Percentiles rank a stretch among this genome's conserved stretches.
Conservation (phyloP, 2,329 filamentous ascomycete species). For the Fusarium liriodendri region DNA sequence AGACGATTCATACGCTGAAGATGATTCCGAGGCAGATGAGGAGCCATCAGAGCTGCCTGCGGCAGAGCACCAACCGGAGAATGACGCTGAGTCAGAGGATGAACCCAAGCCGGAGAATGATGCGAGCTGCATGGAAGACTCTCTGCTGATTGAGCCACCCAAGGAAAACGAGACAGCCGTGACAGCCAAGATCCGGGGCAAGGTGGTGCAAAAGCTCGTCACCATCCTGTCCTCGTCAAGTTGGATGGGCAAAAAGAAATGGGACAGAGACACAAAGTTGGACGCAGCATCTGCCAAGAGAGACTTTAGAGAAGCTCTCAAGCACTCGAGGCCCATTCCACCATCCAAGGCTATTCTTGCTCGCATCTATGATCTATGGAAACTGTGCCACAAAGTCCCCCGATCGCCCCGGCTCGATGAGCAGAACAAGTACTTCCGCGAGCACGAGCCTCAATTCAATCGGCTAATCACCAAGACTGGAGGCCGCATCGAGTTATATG, state of each 20-base stretch:
- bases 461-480: conserved; percentile 19
- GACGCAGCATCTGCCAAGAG: background rate
- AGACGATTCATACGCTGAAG: background rate
- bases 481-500: conserved; percentile 11
- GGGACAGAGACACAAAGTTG: conserved; percentile 12
- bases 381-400: conserved; percentile 30
- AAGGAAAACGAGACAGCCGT: background rate
- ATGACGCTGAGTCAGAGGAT: background rate
- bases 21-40: background rate
- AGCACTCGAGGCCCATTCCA: background rate
- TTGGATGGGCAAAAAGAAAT: conserved; percentile 25
- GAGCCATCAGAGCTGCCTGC: background rate
- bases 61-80: background rate
- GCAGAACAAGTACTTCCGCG: conserved; percentile 28
- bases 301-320: background rate
- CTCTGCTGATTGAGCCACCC: conserved; percentile 33
- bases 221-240: conserved; percentile 6
- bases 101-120: background rate
- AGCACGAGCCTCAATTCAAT: conserved; percentile 5
- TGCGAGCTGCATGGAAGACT: conserved; percentile 18
- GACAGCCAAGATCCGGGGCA: conserved; percentile 15
- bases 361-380: conserved; percentile 20
- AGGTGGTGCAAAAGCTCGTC: conserved; percentile 12
- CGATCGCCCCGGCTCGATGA: conserved; percentile 5
- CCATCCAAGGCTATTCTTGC: conserved; percentile 25